Percentiles rank a stretch among this genome's conserved stretches.
Conservation (phyloP, 1,284 basidiomycete species). For the Melanopsichium pennsylvanicum region DNA sequence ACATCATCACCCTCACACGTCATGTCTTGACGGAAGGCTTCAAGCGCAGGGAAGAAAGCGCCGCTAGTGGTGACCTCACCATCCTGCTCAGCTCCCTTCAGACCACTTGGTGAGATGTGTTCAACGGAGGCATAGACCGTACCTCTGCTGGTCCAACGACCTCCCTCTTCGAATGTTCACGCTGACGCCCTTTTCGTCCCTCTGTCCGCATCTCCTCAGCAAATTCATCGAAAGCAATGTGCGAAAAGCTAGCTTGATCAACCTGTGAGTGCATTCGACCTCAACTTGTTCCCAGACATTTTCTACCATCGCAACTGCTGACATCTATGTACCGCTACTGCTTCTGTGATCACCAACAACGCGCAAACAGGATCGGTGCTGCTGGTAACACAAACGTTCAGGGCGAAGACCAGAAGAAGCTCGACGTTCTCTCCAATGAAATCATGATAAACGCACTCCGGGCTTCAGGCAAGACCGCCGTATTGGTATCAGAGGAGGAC, state of each 20-base stretch:
- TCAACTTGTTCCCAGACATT: too few relatives aligned
- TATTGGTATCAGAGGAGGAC: constrained; percentile 95
- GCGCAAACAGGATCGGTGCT: constrained; percentile 77
- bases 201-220: constrained; percentile 16
- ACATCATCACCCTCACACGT: constrained; percentile 64
- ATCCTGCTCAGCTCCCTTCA: constrained; percentile 93
- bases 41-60: constrained; percentile 34
- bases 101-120: constrained; percentile 71
- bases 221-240: constrained; percentile 98
- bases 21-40: constrained; percentile 63
- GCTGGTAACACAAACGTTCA: constrained; percentile 96
- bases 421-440: constrained; percentile 96
- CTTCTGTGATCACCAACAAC: constrained; percentile 1
- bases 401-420: constrained; percentile 99
- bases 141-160: too few relatives aligned
- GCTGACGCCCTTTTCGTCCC: background rate
- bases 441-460: constrained; percentile 95
- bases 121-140: too few relatives aligned
- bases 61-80: constrained; percentile 81
- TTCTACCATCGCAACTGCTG: too few relatives aligned
- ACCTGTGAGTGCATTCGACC: constrained; percentile 85
- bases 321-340: background rate
- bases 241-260: constrained; percentile 94
- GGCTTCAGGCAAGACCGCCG: constrained; percentile 92
- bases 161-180: too few relatives aligned